A percentile compares a stretch with the other conserved stretches of the same genome.
Conservation (phyloP, 352 stramenopile genomes). For the Pythium vanterpoolii region DNA sequence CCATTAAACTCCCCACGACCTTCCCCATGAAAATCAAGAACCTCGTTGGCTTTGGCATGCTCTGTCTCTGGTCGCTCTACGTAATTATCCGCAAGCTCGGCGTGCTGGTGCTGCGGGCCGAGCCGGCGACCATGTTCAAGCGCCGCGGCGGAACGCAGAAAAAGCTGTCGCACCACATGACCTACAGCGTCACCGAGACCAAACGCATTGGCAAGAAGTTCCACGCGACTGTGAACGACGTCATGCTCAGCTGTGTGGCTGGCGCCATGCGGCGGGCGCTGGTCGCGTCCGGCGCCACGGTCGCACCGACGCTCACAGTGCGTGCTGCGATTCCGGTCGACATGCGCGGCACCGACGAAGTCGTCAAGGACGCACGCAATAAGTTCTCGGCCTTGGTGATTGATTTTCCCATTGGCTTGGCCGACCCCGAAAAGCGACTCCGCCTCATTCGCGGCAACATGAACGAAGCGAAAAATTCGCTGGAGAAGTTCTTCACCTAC, state of each 20-base stretch:
- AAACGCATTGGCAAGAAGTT: constrained; percentile 73
- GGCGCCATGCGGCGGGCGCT: constrained; percentile 75
- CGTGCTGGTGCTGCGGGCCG: constrained; percentile 41
- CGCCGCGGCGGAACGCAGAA: constrained; percentile 51
- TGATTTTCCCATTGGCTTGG: constrained; percentile 62
- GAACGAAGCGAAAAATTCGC: constrained; percentile 75
- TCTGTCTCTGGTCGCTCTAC: constrained; percentile 53
- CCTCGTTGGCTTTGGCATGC: constrained; percentile 25
- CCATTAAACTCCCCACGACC: constrained; percentile 32
- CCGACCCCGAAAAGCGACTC: constrained; percentile 48
- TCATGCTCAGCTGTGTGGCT: constrained; percentile 76
- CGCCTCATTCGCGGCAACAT: constrained; percentile 45
- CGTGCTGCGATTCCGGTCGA: constrained; percentile 75
- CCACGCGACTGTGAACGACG: constrained; percentile 71
- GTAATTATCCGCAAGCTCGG: constrained; percentile 55
- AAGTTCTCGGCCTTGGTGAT: constrained; percentile 78
- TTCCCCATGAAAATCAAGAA: constrained; percentile 26
- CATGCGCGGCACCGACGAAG: constrained; percentile 68
- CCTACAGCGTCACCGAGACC: constrained; percentile 65
- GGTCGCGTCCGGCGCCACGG: constrained; percentile 30
- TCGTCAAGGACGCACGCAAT: constrained; percentile 61
- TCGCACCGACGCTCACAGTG: constrained; percentile 48
- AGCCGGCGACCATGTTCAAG: constrained; percentile 71
- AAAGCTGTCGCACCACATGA: constrained; percentile 66
- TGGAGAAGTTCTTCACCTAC: constrained; percentile 80